phyloP scores from a whole-genome alignment of 2,329 filamentous ascomycete species.

The Periconia sp. region DNA sequence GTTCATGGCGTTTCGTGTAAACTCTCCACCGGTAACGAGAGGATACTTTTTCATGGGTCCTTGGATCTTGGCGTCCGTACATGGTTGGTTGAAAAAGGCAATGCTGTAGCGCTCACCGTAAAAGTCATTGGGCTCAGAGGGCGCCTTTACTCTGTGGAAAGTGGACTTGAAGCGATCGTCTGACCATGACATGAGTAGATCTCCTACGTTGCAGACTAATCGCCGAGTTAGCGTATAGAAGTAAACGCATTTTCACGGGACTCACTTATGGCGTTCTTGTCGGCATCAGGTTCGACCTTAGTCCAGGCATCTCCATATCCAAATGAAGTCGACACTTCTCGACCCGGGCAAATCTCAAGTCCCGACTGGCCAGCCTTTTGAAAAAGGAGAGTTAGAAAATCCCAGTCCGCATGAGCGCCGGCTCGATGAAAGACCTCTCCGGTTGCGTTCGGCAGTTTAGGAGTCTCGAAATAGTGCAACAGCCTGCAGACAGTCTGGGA shows the following conservation, averaged over 20 bases:
- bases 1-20: conserved; percentile 59
- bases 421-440: conserved; percentile 58
- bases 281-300: conserved; percentile 55
- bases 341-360: conserved; percentile 65
- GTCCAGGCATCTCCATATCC: conserved; percentile 65
- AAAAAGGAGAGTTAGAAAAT: conserved; percentile 64
- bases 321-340: conserved; percentile 62
- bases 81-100: conserved; percentile 68
- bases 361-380: conserved; percentile 63
- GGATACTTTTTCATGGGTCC: conserved; percentile 65
- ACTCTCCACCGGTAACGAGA: conserved; percentile 61
- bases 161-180: conserved; percentile 70
- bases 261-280: conserved; percentile 20
- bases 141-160: conserved; percentile 65
- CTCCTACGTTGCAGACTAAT: conserved; percentile 67
- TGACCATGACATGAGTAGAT: conserved; percentile 67
- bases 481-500: conserved; percentile 59
- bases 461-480: conserved; percentile 56
- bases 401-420: conserved; percentile 67
- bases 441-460: conserved; percentile 33
- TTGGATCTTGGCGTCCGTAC: conserved; percentile 60
- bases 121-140: conserved; percentile 55
- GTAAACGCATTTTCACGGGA: rapidly evolving
- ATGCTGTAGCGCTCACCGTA: conserved; percentile 66
- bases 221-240: conserved; percentile 15